Evolutionary conservation across 345 rosid genomes (phyloP), one percentile per base, ranked within the genome.

Genomic region (Isatis tinctoria): DNA sequence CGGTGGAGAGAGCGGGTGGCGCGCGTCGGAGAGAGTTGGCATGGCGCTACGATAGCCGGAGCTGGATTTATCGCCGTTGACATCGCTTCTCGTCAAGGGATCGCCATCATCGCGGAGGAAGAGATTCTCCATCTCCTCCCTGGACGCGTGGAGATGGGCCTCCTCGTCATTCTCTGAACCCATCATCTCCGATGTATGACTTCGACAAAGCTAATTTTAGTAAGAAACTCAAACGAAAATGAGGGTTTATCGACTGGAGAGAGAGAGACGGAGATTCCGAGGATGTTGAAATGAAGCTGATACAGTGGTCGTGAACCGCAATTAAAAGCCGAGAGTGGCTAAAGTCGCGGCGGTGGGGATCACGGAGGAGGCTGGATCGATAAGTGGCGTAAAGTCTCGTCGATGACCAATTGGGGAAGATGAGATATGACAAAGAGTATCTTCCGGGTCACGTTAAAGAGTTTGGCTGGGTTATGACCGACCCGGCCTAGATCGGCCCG

Each of bases 121-220:
- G 43, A 93, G 96, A 65, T 65, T 85, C 63, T 94, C 93, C 96
- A 86, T 85, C 6, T 91, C 91, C 56, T 87, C 96, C 32, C 69
- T 85, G 60, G 90, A 65, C 12, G 89, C 80, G 67, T 74, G 81
- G 54, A 82, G 78, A 27, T 80, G 87, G 24, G 92, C 78, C 36
- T 85, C 91, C 62, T 79, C 86, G 60, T 81, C 56, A 58, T 74
- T 86, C 74, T 91, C 96, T 61, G 95, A 90, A 67, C 93, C 97
- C 98, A 91, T 91, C 98, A 94, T 94, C 10, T 56, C 26, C 45
- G 45, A 16, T 6, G 0, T 48, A 1, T 16, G n/a, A 17, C n/a
- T 37, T 40, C 14, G 32, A 27, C 28, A 43, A 18, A 62, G 20
- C 53, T 48, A 18, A 48, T 48, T 48, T 48, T 48, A 48, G 53